A percentile compares a stretch with the other conserved stretches of the same genome.
Evolutionary conservation across 305 asterid genomes (phyloP).

Genomic region (Plantago coronopus): DNA sequence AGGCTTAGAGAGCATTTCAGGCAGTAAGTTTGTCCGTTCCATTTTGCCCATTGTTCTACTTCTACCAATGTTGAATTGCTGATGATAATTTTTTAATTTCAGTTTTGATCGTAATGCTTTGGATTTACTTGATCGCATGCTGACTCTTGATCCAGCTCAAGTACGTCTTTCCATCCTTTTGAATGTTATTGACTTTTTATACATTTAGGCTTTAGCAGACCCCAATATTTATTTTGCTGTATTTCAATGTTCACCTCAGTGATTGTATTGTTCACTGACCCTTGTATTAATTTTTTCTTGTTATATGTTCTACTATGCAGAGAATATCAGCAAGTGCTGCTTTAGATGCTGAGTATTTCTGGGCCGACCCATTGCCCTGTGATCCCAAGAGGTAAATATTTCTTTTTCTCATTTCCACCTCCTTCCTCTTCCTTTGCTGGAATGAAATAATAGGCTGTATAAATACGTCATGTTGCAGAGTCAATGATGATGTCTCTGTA

Average conservation of each 20-base stretch:
- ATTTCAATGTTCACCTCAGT: conserved; percentile 7
- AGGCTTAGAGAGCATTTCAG: conserved; percentile 81
- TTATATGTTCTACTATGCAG: conserved; percentile 31
- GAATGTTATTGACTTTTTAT: background rate
- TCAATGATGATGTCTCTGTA: too few relatives aligned
- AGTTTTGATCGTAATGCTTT: conserved; percentile 93
- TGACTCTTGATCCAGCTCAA: conserved; percentile 87
- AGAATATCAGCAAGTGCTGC: conserved; percentile 93
- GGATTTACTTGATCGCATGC: conserved; percentile 85
- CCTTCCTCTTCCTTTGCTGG: background rate
- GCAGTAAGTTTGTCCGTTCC: conserved; percentile 53
- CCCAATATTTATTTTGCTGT: too few relatives aligned
- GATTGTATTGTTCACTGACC: conserved; percentile 14
- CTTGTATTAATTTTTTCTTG: conserved; percentile 14
- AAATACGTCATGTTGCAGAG: too few relatives aligned
- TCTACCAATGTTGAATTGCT: too few relatives aligned
- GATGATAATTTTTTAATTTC: background rate
- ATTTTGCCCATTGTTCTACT: conserved; percentile 5
- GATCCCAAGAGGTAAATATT: conserved; percentile 75
- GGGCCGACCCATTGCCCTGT: conserved; percentile 92
- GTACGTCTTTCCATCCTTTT: conserved; percentile 30
- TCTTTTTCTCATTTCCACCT: conserved; percentile 2
- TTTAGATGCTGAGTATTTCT: conserved; percentile 88
- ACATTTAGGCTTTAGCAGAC: too few relatives aligned
- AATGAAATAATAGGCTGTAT: too few relatives aligned